These are phyloP conservation scores for Penicillium diatomitis DNA, from an alignment of 495 filamentous ascomycete genomes.

Conservation along the genomic window DNA sequence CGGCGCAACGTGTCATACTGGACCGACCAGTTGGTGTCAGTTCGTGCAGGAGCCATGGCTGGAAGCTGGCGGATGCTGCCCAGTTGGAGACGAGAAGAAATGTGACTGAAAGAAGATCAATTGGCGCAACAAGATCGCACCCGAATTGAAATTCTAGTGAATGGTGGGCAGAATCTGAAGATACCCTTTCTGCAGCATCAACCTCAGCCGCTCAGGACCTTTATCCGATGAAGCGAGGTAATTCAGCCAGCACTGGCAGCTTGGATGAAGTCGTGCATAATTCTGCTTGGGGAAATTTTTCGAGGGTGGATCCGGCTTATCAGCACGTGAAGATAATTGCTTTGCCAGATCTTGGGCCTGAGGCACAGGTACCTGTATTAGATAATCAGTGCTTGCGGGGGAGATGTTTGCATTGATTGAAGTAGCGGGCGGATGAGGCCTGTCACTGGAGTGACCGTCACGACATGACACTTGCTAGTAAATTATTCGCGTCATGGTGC, in stretches of 20 bases:
- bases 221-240: conserved; percentile 11
- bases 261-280: conserved; percentile 13
- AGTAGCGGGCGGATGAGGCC: too few species aligned
- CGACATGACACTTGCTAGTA: too few species aligned
- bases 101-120: background rate
- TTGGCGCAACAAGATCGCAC: background rate
- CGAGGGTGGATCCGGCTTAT: conserved; percentile 36
- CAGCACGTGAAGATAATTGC: conserved; percentile 39
- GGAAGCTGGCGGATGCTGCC: conserved; percentile 9
- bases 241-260: conserved; percentile 25
- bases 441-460: too few species aligned
- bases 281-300: conserved; percentile 39
- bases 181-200: conserved; percentile 2
- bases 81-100: conserved; percentile 10
- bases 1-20: conserved; percentile 72
- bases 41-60: conserved; percentile 42
- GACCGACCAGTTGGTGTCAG: conserved; percentile 69
- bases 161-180: background rate
- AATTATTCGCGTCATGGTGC: too few species aligned
- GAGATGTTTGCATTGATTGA: too few species aligned
- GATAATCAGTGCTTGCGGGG: background rate
- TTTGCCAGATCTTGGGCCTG: background rate
- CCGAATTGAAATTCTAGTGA: background rate
- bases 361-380: background rate
- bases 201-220: conserved; percentile 12